Base-by-base conservation (phyloP, 208 protist genomes). In the Tritrichomonas musculus region DNA sequence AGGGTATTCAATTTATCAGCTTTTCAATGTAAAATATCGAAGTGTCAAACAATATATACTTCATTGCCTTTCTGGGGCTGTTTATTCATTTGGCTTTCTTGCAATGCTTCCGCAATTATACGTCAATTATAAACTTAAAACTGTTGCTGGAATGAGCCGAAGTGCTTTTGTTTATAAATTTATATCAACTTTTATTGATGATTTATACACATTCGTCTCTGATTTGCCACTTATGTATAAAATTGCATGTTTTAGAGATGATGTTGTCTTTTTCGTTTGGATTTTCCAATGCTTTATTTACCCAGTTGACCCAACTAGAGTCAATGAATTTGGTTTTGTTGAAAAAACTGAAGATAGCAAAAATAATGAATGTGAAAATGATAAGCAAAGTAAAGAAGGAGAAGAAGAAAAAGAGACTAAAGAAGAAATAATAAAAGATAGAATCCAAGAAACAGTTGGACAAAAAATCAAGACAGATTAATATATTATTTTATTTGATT, bases 231-330 rank as follows among this genome's bases (percentile, higher is more conserved):
- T 92, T n/a, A 39, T 92, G 1, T 69, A 92, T 27, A 92, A 50
- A 39, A 72, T 92, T 20, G 55, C 88, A 14, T 92, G 88, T 41
- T 92, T 92, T 64, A 64, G 88, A 92, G 88, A 92, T 92, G 88
- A 92, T 41, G 33, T 92, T 9, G 88, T 92, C 2, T 92, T 92
- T 41, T 49, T 92, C 27, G 39, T 92, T 33, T 92, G 50, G 50
- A 9, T 92, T 5, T 44, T 69, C 17, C 88, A 92, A 49, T 92
- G 33, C 55, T 92, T 49, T 55, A 64, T 49, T n/a, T 92, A 92
- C 33, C 11, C 44, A 60, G 77, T 88, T 9, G 77, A 88, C 17
- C 8, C 8, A 25, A 57, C 41, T 1, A 49, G 77, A 14, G 27
- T 30, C 11, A 88, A 88, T 33, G 77, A 88, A 57, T 88, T 47